Percentiles rank a stretch among this genome's conserved stretches.
phyloP scores from a whole-genome alignment of 1,139 yeast species.

The Hyphopichia pseudoburtonii region DNA sequence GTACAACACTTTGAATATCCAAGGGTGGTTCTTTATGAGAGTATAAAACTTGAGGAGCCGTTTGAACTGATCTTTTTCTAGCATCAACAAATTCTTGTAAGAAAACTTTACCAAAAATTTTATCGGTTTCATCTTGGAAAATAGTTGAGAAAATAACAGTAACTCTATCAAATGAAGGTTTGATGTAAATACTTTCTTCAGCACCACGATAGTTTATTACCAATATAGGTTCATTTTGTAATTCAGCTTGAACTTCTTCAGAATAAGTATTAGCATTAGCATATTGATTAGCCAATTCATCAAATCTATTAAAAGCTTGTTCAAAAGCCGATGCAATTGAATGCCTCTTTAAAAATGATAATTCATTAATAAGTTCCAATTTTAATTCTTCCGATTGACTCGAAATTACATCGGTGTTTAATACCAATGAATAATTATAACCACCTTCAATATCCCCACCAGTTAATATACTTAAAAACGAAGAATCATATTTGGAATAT shows the following conservation, averaged over 20 bases:
- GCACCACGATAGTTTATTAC: slow-evolving; percentile 81
- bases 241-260: slow-evolving; percentile 50
- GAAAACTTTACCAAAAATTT: slow-evolving; percentile 90
- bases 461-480: slow-evolving; percentile 24
- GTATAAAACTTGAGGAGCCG: slow-evolving; percentile 96
- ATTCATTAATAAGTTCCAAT: slow-evolving; percentile 54
- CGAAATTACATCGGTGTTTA: slow-evolving; percentile 55
- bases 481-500: slow-evolving; percentile 33
- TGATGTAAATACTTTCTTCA: slow-evolving; percentile 85
- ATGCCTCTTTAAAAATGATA: slow-evolving; percentile 78
- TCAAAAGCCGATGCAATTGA: slow-evolving; percentile 93
- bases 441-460: slow-evolving; percentile 60
- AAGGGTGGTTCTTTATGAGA: slow-evolving; percentile 91
- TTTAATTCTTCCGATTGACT: slow-evolving; percentile 45
- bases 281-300: slow-evolving; percentile 59
- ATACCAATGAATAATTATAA: slow-evolving; percentile 74
- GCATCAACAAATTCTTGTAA: slow-evolving; percentile 97
- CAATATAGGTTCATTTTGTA: slow-evolving; percentile 58
- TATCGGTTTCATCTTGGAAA: slow-evolving; percentile 96
- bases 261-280: slow-evolving; percentile 48
- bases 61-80: slow-evolving; percentile 91
- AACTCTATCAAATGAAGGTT: slow-evolving; percentile 93
- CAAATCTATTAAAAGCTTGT: slow-evolving; percentile 77
- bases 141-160: slow-evolving; percentile 94
- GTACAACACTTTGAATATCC: slow-evolving; percentile 58